phyloP scores from a whole-genome alignment of 345 rosid genomes.

The Raphanus raphanistrum region DNA sequence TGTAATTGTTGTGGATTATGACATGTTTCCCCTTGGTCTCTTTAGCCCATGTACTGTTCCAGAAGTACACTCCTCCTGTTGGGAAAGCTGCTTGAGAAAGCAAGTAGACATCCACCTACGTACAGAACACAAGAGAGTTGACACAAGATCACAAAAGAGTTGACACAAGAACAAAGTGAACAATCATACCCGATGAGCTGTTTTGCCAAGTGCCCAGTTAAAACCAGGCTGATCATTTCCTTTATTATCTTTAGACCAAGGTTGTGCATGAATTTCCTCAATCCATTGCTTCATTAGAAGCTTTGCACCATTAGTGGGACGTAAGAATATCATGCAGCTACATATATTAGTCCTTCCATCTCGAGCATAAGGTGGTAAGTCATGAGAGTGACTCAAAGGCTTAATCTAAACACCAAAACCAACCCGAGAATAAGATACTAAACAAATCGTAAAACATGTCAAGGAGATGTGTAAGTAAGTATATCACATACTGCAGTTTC shows the following conservation, averaged over 20 bases:
- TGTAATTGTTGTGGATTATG: not conserved
- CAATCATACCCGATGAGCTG: constrained; percentile 53
- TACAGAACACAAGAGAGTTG: not conserved
- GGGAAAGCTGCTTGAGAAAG: not conserved
- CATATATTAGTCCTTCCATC: constrained; percentile 11
- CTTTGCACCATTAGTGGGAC: constrained; percentile 18
- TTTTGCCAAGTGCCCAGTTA: constrained; percentile 39
- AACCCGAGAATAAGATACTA: not conserved
- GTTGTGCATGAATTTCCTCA: constrained; percentile 33
- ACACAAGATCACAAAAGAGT: not conserved
- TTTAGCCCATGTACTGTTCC: not conserved
- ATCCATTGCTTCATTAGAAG: constrained; percentile 32
- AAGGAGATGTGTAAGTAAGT: not conserved
- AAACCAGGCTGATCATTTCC: constrained; percentile 79
- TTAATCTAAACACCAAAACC: constrained; percentile 16
- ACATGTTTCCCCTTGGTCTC: not conserved
- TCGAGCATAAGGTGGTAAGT: not conserved
- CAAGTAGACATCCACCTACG: not conserved
- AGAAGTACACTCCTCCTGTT: not conserved
- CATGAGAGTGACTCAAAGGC: constrained; percentile 21
- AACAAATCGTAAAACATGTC: not conserved
- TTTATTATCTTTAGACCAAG: not conserved
- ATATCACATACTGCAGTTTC: constrained; percentile 54
- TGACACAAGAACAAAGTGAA: not conserved
- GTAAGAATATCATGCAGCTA: constrained; percentile 25